Conservation (phyloP, 2,329 filamentous ascomycete species). For the Chalara sp. region DNA sequence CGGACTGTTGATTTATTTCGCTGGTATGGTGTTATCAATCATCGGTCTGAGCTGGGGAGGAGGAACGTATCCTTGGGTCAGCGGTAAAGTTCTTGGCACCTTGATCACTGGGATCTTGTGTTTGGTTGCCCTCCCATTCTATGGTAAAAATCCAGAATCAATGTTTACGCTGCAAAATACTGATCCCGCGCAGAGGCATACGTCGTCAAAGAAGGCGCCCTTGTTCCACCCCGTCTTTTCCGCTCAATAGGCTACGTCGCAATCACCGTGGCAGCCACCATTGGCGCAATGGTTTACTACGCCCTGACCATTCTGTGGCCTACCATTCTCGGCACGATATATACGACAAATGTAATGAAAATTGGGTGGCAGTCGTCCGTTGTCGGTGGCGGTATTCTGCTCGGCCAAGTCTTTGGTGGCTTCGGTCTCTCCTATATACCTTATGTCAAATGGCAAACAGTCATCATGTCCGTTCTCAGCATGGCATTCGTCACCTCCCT, state of each 20-base stretch:
- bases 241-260: slow-evolving; percentile 33
- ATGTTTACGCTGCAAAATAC: background rate
- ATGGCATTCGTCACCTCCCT: slow-evolving; percentile 26
- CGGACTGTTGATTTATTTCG: slow-evolving; percentile 36
- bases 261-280: slow-evolving; percentile 32
- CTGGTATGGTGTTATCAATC: slow-evolving; percentile 35
- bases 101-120: slow-evolving; percentile 12
- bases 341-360: slow-evolving; percentile 30
- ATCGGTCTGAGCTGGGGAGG: slow-evolving; percentile 38
- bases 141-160: slow-evolving; percentile 8
- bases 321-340: slow-evolving; percentile 35
- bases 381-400: slow-evolving; percentile 35
- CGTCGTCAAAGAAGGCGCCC: slow-evolving; percentile 30
- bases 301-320: slow-evolving; percentile 38
- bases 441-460: background rate
- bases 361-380: slow-evolving; percentile 36
- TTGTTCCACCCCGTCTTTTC: slow-evolving; percentile 38
- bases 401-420: slow-evolving; percentile 33
- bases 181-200: slow-evolving; percentile 26
- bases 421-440: slow-evolving; percentile 30
- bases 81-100: slow-evolving; percentile 29
- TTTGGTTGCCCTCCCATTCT: slow-evolving; percentile 13
- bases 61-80: slow-evolving; percentile 35
- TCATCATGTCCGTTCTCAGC: background rate
- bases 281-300: slow-evolving; percentile 40